Evolutionary conservation across 805 yeast genomes (phyloP).

Genomic region (Ogataea kodamae): DNA sequence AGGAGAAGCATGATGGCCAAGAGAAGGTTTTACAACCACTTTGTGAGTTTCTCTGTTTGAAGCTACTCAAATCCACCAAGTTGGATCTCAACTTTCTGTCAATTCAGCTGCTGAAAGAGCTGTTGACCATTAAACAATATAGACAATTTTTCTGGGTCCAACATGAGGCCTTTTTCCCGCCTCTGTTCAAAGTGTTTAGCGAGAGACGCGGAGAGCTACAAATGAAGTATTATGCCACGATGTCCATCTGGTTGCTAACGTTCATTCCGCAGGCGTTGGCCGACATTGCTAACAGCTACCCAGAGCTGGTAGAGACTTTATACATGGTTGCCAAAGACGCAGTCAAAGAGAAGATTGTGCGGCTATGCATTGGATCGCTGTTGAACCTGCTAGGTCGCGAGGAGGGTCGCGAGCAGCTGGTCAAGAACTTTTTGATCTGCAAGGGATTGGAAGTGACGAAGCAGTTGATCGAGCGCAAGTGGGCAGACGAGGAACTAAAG

Average conservation of each 20-base stretch:
- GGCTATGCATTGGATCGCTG: conserved; percentile 76
- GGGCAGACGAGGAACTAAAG: conserved; percentile 90
- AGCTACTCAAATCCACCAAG: conserved; percentile 34
- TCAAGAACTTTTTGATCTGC: conserved; percentile 67
- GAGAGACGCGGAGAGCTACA: conserved; percentile 58
- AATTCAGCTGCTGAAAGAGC: conserved; percentile 61
- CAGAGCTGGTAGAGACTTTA: conserved; percentile 50
- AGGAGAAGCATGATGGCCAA: conserved; percentile 15
- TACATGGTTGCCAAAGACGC: conserved; percentile 67
- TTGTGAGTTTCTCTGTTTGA: conserved; percentile 35
- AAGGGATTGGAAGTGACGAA: conserved; percentile 69
- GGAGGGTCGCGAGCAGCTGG: conserved; percentile 41
- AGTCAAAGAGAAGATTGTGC: conserved; percentile 86
- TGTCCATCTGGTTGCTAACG: conserved; percentile 81
- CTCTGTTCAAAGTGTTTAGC: conserved; percentile 44
- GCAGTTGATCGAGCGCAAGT: conserved; percentile 78
- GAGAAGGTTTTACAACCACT: conserved; percentile 38
- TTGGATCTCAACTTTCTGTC: conserved; percentile 56
- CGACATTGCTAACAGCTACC: conserved; percentile 49
- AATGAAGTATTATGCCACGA: conserved; percentile 73
- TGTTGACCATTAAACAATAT: conserved; percentile 51
- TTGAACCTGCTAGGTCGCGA: conserved; percentile 50
- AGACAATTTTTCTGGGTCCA: conserved; percentile 49
- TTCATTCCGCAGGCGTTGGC: conserved; percentile 56
- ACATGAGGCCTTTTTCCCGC: conserved; percentile 44